Base-by-base conservation (phyloP, 192 early-diverging fungal genomes). In the Neocallimastix lanati region DNA sequence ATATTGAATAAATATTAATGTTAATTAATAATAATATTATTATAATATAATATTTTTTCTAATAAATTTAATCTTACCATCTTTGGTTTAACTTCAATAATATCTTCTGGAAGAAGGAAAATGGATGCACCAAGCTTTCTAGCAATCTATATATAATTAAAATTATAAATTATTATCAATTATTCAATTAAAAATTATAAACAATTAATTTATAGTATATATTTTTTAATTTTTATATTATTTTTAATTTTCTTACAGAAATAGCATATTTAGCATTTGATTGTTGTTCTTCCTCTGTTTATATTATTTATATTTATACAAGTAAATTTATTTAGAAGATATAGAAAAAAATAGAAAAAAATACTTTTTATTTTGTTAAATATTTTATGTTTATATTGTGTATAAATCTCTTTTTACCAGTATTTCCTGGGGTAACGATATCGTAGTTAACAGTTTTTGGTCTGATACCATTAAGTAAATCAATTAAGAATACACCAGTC, bases 81-180 rank as follows among this genome's bases (percentile, higher is more conserved):
- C 86, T 97, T 97, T 77, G 95, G 90, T 86, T 96, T 94, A 81
- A 96, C 94, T 85, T 98, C 97, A 79, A 96, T 92, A 85, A 99
- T 99, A 88, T 99, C 96, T 88, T 99, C 96, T 15, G 96, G 96
- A 67, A 97, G 88, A 78, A 98, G 89, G 87, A 99, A 99, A 83
- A 99, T 99, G 36, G 96, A 97, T 18, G 98, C 96, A 28, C 98
- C 98, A 78, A 99, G 88, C 87, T 99, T 99, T 84, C 98, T 91
- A 28, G 98, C 98, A 88, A 98, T 96, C 12, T 50, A 50, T 21
- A 21, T 2, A 50, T 38, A 14, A 38, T 14, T 38, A 38, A 38
- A 35, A 7, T 7, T 35, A 35, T 35, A 12, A 35, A n/a, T n/a
- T n/a, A n/a, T n/a, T n/a, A n/a, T n/a, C n/a, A n/a, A n/a, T n/a